phyloP scores from a whole-genome alignment of 176 grass and related monocot species.

The Bolboschoenus planiculmis region DNA sequence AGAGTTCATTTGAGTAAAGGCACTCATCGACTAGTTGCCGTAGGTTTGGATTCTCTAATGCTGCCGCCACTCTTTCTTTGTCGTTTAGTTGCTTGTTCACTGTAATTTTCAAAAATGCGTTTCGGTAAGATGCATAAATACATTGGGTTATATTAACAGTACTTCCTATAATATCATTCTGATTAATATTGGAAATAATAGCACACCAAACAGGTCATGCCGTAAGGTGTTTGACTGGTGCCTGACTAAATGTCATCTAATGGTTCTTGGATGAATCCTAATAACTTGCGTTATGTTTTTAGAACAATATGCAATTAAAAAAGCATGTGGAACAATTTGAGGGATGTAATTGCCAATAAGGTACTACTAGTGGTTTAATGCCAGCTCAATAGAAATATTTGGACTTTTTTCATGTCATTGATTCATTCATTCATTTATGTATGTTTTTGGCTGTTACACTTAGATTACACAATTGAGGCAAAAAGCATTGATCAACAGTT shows the following conservation, averaged over 20 bases:
- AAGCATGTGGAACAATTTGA: not conserved
- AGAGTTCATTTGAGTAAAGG: slow-evolving; percentile 64
- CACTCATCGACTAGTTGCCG: slow-evolving; percentile 92
- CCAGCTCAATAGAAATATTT: not conserved
- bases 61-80: slow-evolving; percentile 89
- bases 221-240: not conserved
- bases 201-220: not conserved
- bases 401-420: not conserved
- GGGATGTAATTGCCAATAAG: not conserved
- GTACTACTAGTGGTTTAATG: not conserved
- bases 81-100: slow-evolving; percentile 98
- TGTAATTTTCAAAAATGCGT: slow-evolving; percentile 30
- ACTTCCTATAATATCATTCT: not conserved
- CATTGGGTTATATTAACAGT: not conserved
- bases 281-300: not conserved
- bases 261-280: not conserved
- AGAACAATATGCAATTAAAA: not conserved
- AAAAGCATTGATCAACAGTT: not conserved
- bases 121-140: not conserved
- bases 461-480: not conserved
- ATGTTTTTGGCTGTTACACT: not conserved
- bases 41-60: slow-evolving; percentile 89
- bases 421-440: not conserved
- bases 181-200: not conserved
- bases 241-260: not conserved